Evolutionary conservation across 768 basidiomycete species (phyloP), one percentile per base, ranked within the genome.

Genomic region (Lactarius vividus): DNA sequence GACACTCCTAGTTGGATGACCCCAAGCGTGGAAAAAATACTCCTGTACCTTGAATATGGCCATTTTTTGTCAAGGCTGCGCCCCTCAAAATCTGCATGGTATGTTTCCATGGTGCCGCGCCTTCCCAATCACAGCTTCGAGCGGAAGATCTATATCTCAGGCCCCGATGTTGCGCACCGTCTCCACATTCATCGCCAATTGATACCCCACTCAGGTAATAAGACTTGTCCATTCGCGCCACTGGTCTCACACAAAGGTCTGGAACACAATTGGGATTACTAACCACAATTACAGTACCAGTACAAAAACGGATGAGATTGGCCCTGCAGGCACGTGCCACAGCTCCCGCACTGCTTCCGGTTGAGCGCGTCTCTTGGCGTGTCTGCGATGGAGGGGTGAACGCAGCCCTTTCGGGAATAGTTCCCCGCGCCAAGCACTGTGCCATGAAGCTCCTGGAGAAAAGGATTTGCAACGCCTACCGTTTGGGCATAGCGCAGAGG

Each of bases 1-100:
- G 44, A 9, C 42, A 44, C 42, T 44, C n/a, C 57, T 42, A 20
- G 29, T 58, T 7, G 57, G 18, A 42, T 40, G 20, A 40, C 57
- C 59, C 13, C 42, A n/a, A 13, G 18, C 29, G 18, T 29, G 40
- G 26, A 20, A 11, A 31, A 59, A 6, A n/a, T 33, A 44, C 29
- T 13, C 35, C 23, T 8, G 58, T 42, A 20, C 58, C 58, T 59
- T 42, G 58, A 28, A 59, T 59, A 40, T 44, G 33, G 5, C 59
- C 59, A 16, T 33, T 59, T 59, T n/a, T 33, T 46, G 40, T 31
- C 18, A n/a, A 23, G 11, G 20, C 28, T 33, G 5, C n/a, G 59
- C 29, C 42, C 16, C 49, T 23, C 29, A 20, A 31, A 15, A 33
- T 33, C 29, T 44, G 44, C 11, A 44, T 44, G 58, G 42, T 49